phyloP scores from a whole-genome alignment of 1,284 basidiomycete species.

The Cerioporus squamosus region DNA sequence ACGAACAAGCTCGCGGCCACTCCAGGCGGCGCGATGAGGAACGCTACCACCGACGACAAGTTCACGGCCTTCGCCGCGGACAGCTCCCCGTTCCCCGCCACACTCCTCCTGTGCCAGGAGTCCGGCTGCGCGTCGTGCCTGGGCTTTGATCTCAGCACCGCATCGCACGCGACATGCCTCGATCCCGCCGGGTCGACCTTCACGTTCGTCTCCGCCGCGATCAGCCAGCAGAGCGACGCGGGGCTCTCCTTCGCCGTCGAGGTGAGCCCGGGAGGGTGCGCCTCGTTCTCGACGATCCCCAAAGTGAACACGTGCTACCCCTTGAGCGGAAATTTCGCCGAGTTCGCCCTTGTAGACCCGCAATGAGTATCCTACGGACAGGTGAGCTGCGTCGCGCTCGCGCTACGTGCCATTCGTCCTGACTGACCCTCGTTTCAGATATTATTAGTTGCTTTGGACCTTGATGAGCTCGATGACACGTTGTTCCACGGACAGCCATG shows the following conservation, averaged over 20 bases:
- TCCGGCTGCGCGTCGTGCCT: slow-evolving; percentile 5
- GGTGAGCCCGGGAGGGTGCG: slow-evolving; percentile 1
- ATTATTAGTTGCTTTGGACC: too few relatives aligned
- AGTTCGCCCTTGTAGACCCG: neutral
- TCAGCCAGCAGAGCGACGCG: slow-evolving; percentile 9
- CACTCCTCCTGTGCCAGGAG: slow-evolving; percentile 6
- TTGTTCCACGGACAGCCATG: too few relatives aligned
- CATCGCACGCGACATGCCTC: slow-evolving; percentile 1
- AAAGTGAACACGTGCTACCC: slow-evolving; percentile 6
- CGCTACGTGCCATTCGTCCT: neutral
- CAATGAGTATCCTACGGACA: too few relatives aligned
- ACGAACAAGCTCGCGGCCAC: neutral
- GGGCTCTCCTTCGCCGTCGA: slow-evolving; percentile 5
- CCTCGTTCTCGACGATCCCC: neutral
- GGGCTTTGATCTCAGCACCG: slow-evolving; percentile 3
- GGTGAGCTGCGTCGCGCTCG: neutral
- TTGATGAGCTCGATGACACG: too few relatives aligned
- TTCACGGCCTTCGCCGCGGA: neutral
- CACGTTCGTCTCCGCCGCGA: slow-evolving; percentile 3
- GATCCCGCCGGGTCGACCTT: neutral
- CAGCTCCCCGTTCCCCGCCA: neutral
- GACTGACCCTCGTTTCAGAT: neutral
- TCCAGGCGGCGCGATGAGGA: neutral
- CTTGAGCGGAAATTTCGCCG: neutral
- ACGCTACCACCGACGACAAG: neutral